Conservation (phyloP, 2,329 filamentous ascomycete genomes). For the Leptoxyphium fumago region DNA sequence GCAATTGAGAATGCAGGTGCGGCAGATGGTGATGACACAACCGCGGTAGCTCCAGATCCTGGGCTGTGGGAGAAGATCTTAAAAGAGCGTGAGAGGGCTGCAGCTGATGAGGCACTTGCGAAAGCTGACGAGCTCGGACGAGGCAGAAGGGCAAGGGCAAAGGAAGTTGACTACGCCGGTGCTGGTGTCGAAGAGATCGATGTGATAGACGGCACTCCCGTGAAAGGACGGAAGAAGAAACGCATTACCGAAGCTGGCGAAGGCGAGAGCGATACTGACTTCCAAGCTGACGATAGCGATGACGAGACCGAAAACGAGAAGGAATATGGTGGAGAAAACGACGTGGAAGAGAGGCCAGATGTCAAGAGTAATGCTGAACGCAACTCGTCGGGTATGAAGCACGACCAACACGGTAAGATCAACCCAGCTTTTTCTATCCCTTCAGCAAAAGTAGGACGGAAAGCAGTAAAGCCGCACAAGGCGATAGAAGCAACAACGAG, state of each 20-base stretch:
- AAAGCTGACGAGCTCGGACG: constrained; percentile 67
- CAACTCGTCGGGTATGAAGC: constrained; percentile 7
- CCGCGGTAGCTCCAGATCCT: constrained; percentile 41
- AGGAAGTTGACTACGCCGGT: constrained; percentile 31
- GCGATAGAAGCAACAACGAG: no score
- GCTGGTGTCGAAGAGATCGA: constrained; percentile 14
- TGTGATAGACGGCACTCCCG: constrained; percentile 14
- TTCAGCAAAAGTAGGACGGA: background rate
- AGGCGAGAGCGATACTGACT: constrained; percentile 35
- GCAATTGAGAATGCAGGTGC: constrained; percentile 25
- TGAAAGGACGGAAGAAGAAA: constrained; percentile 19
- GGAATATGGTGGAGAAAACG: background rate
- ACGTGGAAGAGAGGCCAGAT: constrained; percentile 3
- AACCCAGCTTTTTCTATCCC: background rate
- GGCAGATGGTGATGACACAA: constrained; percentile 29
- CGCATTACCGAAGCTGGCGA: constrained; percentile 10
- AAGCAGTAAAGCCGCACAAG: no score
- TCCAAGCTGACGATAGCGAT: constrained; percentile 28
- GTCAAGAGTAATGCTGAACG: constrained; percentile 13
- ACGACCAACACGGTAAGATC: constrained; percentile 14
- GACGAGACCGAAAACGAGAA: constrained; percentile 18
- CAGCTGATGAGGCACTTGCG: constrained; percentile 53
- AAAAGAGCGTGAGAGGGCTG: constrained; percentile 63
- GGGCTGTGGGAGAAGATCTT: constrained; percentile 86
- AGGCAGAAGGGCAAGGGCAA: constrained; percentile 56